Conservation (phyloP, 139 green algal genomes). For the Asterochloris erici region DNA sequence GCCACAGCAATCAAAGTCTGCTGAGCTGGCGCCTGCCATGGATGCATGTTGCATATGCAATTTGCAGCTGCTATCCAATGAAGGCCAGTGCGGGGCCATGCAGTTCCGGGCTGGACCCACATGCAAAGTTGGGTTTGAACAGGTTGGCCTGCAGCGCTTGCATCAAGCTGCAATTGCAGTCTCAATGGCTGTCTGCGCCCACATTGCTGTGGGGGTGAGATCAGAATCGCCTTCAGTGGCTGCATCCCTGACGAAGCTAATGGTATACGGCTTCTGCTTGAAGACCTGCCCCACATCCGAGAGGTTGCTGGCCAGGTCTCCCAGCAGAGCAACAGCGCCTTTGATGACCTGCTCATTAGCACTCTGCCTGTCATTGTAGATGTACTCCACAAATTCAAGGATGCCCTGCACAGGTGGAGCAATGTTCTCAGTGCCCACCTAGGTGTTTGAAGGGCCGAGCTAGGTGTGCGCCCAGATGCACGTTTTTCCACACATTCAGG, state of each 20-base stretch:
- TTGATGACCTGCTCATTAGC: conserved; percentile 55
- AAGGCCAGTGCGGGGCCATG: too few species aligned
- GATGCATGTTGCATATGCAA: too few species aligned
- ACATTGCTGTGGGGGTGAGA: conserved; percentile 16
- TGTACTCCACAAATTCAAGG: conserved; percentile 62
- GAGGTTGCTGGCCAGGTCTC: conserved; percentile 60
- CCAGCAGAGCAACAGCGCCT: conserved; percentile 58
- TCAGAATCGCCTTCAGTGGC: not conserved
- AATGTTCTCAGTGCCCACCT: not conserved
- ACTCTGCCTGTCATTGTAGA: conserved; percentile 53
- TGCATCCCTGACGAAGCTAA: conserved; percentile 34
- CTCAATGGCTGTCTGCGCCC: conserved; percentile 22
- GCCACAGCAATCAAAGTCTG: too few species aligned
- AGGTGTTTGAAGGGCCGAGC: not conserved
- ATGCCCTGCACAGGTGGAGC: conserved; percentile 20
- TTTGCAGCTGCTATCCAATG: too few species aligned
- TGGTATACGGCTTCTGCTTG: conserved; percentile 37
- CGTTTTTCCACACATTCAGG: too few species aligned
- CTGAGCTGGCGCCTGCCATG: too few species aligned
- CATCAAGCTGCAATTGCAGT: too few species aligned
- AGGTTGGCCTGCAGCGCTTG: too few species aligned
- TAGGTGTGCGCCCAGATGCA: too few species aligned
- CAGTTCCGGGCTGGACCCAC: too few species aligned
- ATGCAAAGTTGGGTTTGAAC: too few species aligned
- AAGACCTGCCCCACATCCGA: conserved; percentile 36